Percentiles rank a stretch among this genome's conserved stretches.
phyloP scores from a whole-genome alignment of 441 rosid species.

The Adansonia madagascariensis region DNA sequence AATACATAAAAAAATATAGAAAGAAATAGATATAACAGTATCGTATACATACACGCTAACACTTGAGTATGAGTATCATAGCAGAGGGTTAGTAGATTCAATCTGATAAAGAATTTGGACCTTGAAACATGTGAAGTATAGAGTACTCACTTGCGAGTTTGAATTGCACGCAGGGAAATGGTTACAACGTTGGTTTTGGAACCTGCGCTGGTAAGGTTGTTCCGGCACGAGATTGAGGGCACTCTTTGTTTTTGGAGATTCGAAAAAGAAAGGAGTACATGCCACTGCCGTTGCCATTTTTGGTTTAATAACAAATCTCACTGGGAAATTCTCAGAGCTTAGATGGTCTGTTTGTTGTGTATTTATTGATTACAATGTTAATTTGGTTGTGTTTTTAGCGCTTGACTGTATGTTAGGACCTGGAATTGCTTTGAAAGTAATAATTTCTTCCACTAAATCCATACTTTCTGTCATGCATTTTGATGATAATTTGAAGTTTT shows the following conservation, averaged over 20 bases:
- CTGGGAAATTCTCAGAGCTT: not conserved
- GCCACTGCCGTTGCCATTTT: not conserved
- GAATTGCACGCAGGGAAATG: conserved; percentile 64
- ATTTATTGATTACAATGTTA: not conserved
- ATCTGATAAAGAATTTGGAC: too few species aligned
- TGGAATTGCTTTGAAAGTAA: not conserved
- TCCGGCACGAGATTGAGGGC: conserved; percentile 47
- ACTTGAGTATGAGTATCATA: too few species aligned
- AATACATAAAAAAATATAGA: too few species aligned
- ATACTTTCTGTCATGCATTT: too few species aligned
- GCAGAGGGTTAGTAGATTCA: too few species aligned
- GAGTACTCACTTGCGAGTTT: not conserved
- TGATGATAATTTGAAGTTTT: not conserved
- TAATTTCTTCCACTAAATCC: not conserved
- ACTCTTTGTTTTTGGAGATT: not conserved
- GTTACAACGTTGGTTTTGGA: conserved; percentile 85
- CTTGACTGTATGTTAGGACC: not conserved
- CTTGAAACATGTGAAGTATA: not conserved
- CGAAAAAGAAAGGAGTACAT: not conserved
- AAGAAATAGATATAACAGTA: too few species aligned
- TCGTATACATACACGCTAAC: too few species aligned
- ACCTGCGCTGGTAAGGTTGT: conserved; percentile 77
- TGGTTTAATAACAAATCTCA: not conserved
- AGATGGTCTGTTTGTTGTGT: not conserved
- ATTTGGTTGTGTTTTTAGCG: not conserved